Percentiles rank a stretch among this genome's conserved stretches.
phyloP scores from a whole-genome alignment of 371 early-diverging fungal genomes.

The Mortierella sp. region DNA sequence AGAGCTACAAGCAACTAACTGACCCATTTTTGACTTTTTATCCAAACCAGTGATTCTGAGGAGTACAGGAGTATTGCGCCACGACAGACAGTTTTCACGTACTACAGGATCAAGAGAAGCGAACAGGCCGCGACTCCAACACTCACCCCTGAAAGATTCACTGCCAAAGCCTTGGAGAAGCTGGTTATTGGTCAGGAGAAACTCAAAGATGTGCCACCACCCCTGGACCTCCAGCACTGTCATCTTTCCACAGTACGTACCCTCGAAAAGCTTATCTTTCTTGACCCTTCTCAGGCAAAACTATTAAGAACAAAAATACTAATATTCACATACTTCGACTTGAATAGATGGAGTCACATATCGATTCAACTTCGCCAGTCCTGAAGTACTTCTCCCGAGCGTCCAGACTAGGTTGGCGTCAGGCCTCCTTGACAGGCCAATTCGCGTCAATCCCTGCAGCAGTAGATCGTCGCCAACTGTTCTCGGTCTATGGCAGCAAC shows the following conservation, averaged over 20 bases:
- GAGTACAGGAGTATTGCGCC: slow-evolving; percentile 63
- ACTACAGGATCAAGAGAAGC: slow-evolving; percentile 67
- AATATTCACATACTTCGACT: neutral
- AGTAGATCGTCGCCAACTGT: slow-evolving; percentile 65
- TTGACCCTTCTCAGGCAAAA: no score
- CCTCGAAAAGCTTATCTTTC: neutral
- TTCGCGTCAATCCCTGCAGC: slow-evolving; percentile 73
- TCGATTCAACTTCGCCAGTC: slow-evolving; percentile 63
- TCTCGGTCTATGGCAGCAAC: slow-evolving; percentile 85
- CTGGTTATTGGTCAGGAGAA: slow-evolving; percentile 58
- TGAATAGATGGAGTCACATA: slow-evolving; percentile 60
- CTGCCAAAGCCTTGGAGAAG: slow-evolving; percentile 62
- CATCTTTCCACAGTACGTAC: slow-evolving; percentile 46
- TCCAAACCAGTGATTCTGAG: slow-evolving; percentile 47
- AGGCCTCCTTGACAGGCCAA: slow-evolving; percentile 66
- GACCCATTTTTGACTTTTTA: neutral
- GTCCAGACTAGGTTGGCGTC: slow-evolving; percentile 84
- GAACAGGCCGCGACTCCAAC: slow-evolving; percentile 8
- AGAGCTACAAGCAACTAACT: neutral
- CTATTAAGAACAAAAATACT: no score
- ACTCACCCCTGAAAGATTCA: slow-evolving; percentile 66
- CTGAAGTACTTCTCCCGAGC: slow-evolving; percentile 76
- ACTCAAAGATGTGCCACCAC: slow-evolving; percentile 50
- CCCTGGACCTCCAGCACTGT: slow-evolving; percentile 56
- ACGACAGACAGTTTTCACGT: slow-evolving; percentile 74